Percentiles rank a stretch among this genome's conserved stretches.
These are phyloP conservation scores for Perkinsus olseni DNA, from an alignment of 169 alveolate genomes.

Conservation along the genomic window DNA sequence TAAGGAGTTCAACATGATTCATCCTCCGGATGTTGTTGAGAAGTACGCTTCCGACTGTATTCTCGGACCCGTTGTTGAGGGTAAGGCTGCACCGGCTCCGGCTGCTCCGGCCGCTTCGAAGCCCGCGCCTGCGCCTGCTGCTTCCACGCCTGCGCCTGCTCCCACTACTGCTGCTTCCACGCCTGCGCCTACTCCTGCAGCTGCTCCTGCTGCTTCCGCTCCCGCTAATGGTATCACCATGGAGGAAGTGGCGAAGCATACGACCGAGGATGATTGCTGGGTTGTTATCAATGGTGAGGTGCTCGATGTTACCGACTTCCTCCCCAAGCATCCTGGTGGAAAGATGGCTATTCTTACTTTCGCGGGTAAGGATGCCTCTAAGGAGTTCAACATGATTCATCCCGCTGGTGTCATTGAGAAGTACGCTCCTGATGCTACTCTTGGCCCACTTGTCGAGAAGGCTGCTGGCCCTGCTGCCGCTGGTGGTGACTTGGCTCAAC, in stretches of 20 bases:
- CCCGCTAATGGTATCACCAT: not conserved
- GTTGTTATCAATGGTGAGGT: conserved; percentile 4
- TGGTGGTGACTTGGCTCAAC: not conserved
- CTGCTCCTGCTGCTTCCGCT: too few species aligned
- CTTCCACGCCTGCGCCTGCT: too few species aligned
- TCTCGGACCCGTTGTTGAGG: too few species aligned
- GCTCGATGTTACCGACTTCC: conserved; percentile 45
- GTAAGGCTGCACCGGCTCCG: too few species aligned
- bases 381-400: conserved; percentile 26
- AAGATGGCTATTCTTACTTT: too few species aligned
- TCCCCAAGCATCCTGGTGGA: conserved; percentile 42
- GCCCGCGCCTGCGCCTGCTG: too few species aligned
- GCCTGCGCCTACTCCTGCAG: too few species aligned
- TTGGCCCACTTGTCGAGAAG: conserved; percentile 15
- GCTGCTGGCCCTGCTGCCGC: not conserved
- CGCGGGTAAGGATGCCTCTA: not conserved
- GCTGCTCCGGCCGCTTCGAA: too few species aligned
- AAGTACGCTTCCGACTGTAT: conserved; percentile 19
- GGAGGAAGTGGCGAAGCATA: conserved; percentile 50
- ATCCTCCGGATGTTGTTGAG: conserved; percentile 27
- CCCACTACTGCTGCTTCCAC: too few species aligned
- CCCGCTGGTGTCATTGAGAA: conserved; percentile 28
- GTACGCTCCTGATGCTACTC: conserved; percentile 22
- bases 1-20: conserved; percentile 25
- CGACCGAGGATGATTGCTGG: conserved; percentile 34